phyloP scores from a whole-genome alignment of 495 filamentous ascomycete species.

The Xylaria telfairii region DNA sequence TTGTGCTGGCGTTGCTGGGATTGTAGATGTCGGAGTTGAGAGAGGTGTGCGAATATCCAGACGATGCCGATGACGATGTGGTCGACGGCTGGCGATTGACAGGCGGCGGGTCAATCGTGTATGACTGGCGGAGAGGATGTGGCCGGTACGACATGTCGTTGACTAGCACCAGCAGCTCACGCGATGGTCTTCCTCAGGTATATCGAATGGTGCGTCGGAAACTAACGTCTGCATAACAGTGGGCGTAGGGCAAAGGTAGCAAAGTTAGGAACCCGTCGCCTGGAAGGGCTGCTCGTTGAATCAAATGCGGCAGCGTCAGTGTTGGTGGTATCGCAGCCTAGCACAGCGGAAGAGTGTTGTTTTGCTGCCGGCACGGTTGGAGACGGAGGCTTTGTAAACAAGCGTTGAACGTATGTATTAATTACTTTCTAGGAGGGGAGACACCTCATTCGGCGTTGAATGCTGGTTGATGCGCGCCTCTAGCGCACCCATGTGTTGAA shows the following conservation, averaged over 20 bases:
- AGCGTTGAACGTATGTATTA: conserved; percentile 5
- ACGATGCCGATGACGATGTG: conserved; percentile 76
- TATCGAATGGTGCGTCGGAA: conserved; percentile 29
- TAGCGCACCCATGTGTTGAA: conserved; percentile 38
- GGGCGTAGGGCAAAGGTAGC: conserved; percentile 27
- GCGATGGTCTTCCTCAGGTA: conserved; percentile 34
- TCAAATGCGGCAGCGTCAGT: neutral
- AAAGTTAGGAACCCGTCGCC: neutral
- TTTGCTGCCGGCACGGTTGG: neutral
- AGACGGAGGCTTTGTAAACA: neutral
- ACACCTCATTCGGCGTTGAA: conserved; percentile 2
- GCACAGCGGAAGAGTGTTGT: conserved; percentile 1
- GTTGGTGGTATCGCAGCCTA: neutral
- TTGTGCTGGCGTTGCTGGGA: conserved; percentile 74
- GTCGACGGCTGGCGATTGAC: conserved; percentile 77
- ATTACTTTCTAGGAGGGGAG: neutral
- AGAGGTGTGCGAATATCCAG: conserved; percentile 73
- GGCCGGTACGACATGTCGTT: conserved; percentile 58
- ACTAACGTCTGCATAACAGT: conserved; percentile 43
- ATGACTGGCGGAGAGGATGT: conserved; percentile 66
- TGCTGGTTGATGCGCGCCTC: conserved; percentile 29
- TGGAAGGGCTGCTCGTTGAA: neutral
- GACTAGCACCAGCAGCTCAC: conserved; percentile 33
- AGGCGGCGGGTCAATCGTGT: conserved; percentile 66
- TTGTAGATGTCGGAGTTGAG: conserved; percentile 58